These are phyloP conservation scores for Cyberlindnera mrakii DNA, from an alignment of 805 yeast genomes.

Conservation along the genomic window DNA sequence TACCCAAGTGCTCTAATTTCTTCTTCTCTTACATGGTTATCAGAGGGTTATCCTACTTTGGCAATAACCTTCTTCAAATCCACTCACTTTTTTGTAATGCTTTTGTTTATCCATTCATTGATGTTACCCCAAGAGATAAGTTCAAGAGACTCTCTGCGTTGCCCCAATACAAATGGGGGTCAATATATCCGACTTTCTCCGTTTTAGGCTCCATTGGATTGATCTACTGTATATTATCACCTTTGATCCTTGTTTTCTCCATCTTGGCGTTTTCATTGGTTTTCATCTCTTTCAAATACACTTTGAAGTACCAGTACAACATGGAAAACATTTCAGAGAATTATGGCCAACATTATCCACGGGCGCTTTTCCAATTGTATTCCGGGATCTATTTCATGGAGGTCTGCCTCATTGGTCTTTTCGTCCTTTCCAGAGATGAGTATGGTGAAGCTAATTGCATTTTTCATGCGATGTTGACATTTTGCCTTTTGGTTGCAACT, in stretches of 20 bases:
- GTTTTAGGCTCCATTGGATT: conserved; percentile 74
- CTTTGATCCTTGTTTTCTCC: conserved; percentile 61
- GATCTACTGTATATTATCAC: conserved; percentile 74
- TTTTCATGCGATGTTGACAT: conserved; percentile 48
- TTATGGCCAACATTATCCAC: conserved; percentile 64
- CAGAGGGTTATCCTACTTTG: conserved; percentile 72
- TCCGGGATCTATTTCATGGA: conserved; percentile 81
- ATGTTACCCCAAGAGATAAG: conserved; percentile 56
- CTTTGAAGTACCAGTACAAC: conserved; percentile 52
- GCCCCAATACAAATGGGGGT: conserved; percentile 65
- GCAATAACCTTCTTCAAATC: conserved; percentile 60
- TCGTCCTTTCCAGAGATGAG: conserved; percentile 54
- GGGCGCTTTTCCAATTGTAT: conserved; percentile 70
- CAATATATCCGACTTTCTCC: conserved; percentile 69
- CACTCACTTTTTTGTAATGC: conserved; percentile 40
- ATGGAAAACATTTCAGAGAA: conserved; percentile 53
- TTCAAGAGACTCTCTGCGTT: conserved; percentile 38
- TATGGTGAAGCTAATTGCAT: conserved; percentile 37
- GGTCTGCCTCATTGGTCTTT: conserved; percentile 69
- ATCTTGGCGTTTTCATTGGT: conserved; percentile 50
- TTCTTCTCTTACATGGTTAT: conserved; percentile 73
- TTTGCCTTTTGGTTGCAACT: conserved; percentile 45
- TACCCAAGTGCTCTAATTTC: conserved; percentile 83
- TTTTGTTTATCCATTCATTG: conserved; percentile 31
- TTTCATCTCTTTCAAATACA: conserved; percentile 64